Conservation (phyloP, 2,329 filamentous ascomycete genomes). For the Xylariaceae sp. region DNA sequence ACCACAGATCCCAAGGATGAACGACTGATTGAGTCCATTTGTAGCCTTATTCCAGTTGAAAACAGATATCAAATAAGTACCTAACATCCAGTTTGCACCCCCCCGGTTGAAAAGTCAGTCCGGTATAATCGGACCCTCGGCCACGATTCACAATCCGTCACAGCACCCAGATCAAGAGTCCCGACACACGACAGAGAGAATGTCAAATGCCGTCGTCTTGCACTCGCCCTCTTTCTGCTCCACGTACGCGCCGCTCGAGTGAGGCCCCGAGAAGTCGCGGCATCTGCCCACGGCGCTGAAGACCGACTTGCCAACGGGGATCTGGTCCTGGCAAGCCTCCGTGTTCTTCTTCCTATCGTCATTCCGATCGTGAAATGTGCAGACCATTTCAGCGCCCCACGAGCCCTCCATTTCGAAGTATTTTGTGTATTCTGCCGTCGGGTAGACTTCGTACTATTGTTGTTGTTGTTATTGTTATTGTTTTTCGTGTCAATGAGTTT, state of each 20-base stretch:
- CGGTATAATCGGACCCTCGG: not conserved
- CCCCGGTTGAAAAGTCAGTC: too few relatives aligned
- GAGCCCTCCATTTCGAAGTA: slow-evolving; percentile 19
- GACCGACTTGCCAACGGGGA: slow-evolving; percentile 16
- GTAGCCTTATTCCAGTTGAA: too few relatives aligned
- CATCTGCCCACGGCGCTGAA: slow-evolving; percentile 12
- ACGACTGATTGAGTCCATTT: too few relatives aligned
- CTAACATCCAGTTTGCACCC: too few relatives aligned
- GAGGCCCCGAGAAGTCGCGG: slow-evolving; percentile 9
- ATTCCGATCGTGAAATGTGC: slow-evolving; percentile 11
- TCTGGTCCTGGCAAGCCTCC: slow-evolving; percentile 11
- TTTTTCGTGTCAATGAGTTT: too few relatives aligned
- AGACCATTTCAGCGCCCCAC: slow-evolving; percentile 12
- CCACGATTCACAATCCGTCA: not conserved
- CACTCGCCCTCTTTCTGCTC: slow-evolving; percentile 14
- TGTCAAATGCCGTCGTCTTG: slow-evolving; percentile 13
- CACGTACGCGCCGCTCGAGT: slow-evolving; percentile 12
- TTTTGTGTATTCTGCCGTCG: slow-evolving; percentile 10
- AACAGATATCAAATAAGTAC: too few relatives aligned
- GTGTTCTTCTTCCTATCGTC: slow-evolving; percentile 8
- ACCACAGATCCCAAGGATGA: too few relatives aligned
- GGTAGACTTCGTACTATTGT: slow-evolving; percentile 14
- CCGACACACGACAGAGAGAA: slow-evolving; percentile 17
- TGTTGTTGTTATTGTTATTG: not conserved
- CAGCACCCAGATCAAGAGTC: slow-evolving; percentile 3